Evolutionary conservation across 2,329 filamentous ascomycete genomes (phyloP), one percentile per base, ranked within the genome.

Genomic region (Monilinia polystroma): DNA sequence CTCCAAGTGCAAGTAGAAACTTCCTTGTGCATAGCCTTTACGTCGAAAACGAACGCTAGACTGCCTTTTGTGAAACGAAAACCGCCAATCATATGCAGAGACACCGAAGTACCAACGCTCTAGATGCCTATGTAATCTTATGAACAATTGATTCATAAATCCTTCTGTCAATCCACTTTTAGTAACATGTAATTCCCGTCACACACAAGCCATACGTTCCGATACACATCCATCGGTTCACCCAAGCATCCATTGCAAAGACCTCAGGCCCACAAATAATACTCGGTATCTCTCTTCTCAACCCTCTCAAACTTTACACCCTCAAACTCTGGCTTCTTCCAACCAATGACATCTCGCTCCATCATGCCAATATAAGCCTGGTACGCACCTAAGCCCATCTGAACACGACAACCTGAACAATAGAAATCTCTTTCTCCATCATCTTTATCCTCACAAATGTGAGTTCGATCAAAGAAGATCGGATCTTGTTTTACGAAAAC

Each of bases 381-480:
- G 12, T 51, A 62, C 29, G 58, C 45, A 18, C 14, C 45, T 45
- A 62, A 62, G 26, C 58, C 51, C 58, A 62, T 62, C 3, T n/a
- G 29, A 8, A 20, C 45, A 62, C 38, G 58, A 62, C 58, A 62
- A 38, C 58, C 58, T 4, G 58, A 14, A 62, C 58, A 62, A 18
- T 62, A 51, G n/a, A 62, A 62, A 38, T 62, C 32, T 23, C 26
- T 23, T n/a, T 51, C 58, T 7, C n/a, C n/a, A 11, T 12, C 14
- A 4, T 16, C 32, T 18, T 14, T 11, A 51, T 51, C 47, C n/a
- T 51, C 29, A 35, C 45, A 62, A 62, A 38, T n/a, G 8, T 62
- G 58, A 26, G 18, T n/a, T 26, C 14, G 23, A 14, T 7, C 5
- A 18, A 51, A 62, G 14, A 51, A 51, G 0, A 18, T n/a, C n/a